Evolutionary conservation across 495 filamentous ascomycete species (phyloP), one percentile per base, ranked within the genome.

Genomic region (Neurospora cerealis): DNA sequence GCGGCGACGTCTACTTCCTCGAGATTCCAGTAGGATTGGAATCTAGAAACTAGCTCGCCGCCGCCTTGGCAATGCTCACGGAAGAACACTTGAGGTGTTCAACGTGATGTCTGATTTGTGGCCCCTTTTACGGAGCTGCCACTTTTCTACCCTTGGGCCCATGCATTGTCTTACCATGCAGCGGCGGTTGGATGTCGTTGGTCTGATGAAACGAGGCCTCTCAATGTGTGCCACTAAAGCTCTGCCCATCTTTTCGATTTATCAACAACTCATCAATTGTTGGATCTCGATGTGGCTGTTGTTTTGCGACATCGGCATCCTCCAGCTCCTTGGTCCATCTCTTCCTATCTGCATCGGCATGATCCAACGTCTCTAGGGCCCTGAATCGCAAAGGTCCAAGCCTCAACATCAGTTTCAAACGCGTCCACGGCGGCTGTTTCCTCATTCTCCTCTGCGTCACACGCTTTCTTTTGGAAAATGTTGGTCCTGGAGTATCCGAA

Each of bases 1-100:
- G 75, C 77, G 4, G 73, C 73, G 7, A 66, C 77, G 17, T 74
- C 79, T 15, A 62, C 73, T 17, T 70, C 79, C 10, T 75, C 81
- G 7, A 75, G 80, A 36, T 82, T 79, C 75, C 75, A 82, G 73
- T 78, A 78, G 73, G 40, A 24, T 41, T 62, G 72, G n/a, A 44
- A 37, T 21, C 21, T 62, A 62, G 54, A 62, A 62, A 28, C 54
- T 5, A 62, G 28, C 6, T 62, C 24, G 24, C 28, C 54, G 54
- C 54, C 28, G 54, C 28, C 24, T 62, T 62, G 54, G 54, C 54
- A 62, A 62, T 62, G 6, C 54, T 62, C 15, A 17, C 54, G 54
- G 28, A 32, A 17, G 5, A 34, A 32, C 54, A 34, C 5, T 19
- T 34, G 46, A 54, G 9, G 46, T 28, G 21, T 28, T 28, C 5